These are phyloP conservation scores for Blastobotrys attinorum DNA, from an alignment of 805 yeast species.

Conservation along the genomic window DNA sequence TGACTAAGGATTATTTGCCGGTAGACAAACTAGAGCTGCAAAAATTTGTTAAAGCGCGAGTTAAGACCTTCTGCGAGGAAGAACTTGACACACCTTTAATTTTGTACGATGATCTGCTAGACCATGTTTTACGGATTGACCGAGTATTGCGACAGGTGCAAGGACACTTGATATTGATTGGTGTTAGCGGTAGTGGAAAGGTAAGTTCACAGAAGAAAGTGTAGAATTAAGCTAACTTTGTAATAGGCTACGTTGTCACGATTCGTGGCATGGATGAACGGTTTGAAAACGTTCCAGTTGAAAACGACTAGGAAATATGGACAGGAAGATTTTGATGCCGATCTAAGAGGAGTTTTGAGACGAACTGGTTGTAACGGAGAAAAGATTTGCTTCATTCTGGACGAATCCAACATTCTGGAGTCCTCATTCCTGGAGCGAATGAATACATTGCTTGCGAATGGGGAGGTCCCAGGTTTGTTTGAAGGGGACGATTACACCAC, in stretches of 20 bases:
- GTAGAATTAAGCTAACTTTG: constrained; percentile 1
- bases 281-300: constrained; percentile 53
- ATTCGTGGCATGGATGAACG: constrained; percentile 91
- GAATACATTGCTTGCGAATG: constrained; percentile 89
- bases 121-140: constrained; percentile 70
- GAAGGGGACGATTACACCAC: constrained; percentile 58
- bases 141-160: constrained; percentile 77
- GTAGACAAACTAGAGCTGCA: constrained; percentile 43
- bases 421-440: constrained; percentile 80
- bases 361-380: constrained; percentile 49
- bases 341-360: constrained; percentile 47
- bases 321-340: constrained; percentile 57
- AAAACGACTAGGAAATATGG: constrained; percentile 47
- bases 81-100: constrained; percentile 55
- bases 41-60: constrained; percentile 52
- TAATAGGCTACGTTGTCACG: constrained; percentile 49
- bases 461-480: constrained; percentile 86
- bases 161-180: constrained; percentile 83
- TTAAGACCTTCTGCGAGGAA: constrained; percentile 71
- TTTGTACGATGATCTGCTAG: constrained; percentile 61
- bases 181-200: constrained; percentile 77
- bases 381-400: constrained; percentile 62
- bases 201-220: constrained; percentile 10
- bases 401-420: constrained; percentile 70
- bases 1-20: constrained; percentile 52